These are phyloP conservation scores for Russula sp. DNA, from an alignment of 768 basidiomycete genomes.

Conservation along the genomic window DNA sequence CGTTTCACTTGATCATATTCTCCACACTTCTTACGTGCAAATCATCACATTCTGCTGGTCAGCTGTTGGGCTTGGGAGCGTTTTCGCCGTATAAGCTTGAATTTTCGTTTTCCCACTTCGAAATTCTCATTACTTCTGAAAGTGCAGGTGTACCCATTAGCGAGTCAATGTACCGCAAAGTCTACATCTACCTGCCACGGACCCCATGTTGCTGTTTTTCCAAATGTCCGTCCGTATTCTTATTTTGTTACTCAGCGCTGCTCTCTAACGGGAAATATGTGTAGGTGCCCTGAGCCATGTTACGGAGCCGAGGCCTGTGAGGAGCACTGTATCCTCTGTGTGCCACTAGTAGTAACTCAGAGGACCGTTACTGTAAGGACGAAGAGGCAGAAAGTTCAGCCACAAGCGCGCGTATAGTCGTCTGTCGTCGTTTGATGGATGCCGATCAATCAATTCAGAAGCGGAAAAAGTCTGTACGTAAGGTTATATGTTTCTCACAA, in stretches of 20 bases:
- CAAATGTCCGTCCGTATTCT: neutral
- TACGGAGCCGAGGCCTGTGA: neutral
- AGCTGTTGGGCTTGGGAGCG: too few species aligned
- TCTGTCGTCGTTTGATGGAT: neutral
- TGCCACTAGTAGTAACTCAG: neutral
- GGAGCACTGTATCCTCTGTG: neutral
- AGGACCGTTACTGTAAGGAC: neutral
- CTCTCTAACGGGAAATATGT: neutral
- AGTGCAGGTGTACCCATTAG: neutral
- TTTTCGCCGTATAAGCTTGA: neutral
- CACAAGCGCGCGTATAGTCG: neutral
- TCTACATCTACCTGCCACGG: too few species aligned
- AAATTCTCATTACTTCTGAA: neutral
- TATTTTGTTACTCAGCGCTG: neutral
- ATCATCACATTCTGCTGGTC: neutral
- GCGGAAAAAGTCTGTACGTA: neutral
- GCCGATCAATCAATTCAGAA: constrained; percentile 14
- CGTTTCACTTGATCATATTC: neutral
- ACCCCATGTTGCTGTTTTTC: neutral
- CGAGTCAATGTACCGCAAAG: neutral
- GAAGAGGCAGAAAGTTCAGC: neutral
- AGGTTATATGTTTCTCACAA: neutral
- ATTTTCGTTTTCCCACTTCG: neutral
- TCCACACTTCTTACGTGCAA: neutral
- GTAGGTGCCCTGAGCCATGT: neutral